Evolutionary conservation across 2,329 filamentous ascomycete species (phyloP).

Genomic region (Monilinia fructigena): DNA sequence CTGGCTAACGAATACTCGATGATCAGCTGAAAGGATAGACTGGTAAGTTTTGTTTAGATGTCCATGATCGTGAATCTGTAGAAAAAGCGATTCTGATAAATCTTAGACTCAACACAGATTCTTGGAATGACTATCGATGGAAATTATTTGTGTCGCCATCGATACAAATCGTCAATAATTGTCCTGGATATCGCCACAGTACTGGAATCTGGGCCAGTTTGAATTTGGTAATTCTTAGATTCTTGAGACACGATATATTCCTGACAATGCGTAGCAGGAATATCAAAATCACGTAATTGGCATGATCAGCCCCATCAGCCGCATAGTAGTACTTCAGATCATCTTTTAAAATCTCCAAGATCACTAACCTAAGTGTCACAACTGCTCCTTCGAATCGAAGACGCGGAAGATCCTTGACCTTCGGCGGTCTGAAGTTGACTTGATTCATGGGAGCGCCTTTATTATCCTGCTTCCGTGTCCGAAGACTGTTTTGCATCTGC

Average conservation of each 20-base stretch:
- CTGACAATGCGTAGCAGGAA: constrained; percentile 32
- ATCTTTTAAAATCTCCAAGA: neutral
- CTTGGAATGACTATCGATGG: constrained; percentile 18
- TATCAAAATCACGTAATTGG: constrained; percentile 31
- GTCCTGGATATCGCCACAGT: constrained; percentile 18
- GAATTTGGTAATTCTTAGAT: constrained; percentile 29
- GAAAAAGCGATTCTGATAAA: neutral
- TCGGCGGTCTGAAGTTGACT: constrained; percentile 23
- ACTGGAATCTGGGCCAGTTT: constrained; percentile 21
- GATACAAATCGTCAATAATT: constrained; percentile 3
- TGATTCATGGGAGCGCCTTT: constrained; percentile 12
- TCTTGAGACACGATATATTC: constrained; percentile 20
- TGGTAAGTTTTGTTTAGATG: neutral
- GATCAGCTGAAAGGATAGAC: constrained; percentile 16
- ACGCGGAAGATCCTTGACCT: constrained; percentile 39
- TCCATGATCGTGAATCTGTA: neutral
- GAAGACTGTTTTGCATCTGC: constrained; percentile 4
- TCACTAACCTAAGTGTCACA: constrained; percentile 28
- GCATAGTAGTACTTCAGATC: constrained; percentile 25
- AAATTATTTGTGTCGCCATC: constrained; percentile 18
- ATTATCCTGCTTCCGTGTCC: constrained; percentile 16
- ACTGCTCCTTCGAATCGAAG: constrained; percentile 40
- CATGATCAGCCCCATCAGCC: constrained; percentile 36
- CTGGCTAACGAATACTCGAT: neutral
- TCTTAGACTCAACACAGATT: constrained; percentile 15